phyloP scores from a whole-genome alignment of 176 grass and related monocot genomes.

The Eleusine indica region DNA sequence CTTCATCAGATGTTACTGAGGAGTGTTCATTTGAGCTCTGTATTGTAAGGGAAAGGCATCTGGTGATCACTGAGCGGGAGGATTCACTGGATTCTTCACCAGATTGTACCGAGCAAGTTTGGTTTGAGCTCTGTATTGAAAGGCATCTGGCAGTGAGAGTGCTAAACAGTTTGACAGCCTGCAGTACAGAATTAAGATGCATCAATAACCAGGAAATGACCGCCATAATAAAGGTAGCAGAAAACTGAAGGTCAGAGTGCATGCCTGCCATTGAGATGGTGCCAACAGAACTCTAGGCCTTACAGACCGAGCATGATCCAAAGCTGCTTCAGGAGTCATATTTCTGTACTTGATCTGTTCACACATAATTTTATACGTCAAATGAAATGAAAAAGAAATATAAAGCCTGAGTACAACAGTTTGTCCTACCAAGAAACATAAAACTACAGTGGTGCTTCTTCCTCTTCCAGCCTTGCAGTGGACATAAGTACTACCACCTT shows the following conservation, averaged over 20 bases:
- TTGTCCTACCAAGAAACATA: slow-evolving; percentile 79
- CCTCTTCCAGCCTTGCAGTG: slow-evolving; percentile 98
- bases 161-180: slow-evolving; percentile 78
- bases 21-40: slow-evolving; percentile 12
- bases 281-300: slow-evolving; percentile 75
- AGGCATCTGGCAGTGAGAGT: not conserved
- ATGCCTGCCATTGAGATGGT: slow-evolving; percentile 65
- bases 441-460: slow-evolving; percentile 80
- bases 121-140: slow-evolving; percentile 12
- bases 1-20: slow-evolving; percentile 11
- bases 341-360: slow-evolving; percentile 71
- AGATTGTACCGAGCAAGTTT: not conserved
- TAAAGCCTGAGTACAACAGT: not conserved
- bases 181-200: slow-evolving; percentile 10
- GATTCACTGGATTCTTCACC: slow-evolving; percentile 26
- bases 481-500: slow-evolving; percentile 70
- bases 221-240: not conserved
- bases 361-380: slow-evolving; percentile 6
- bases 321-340: slow-evolving; percentile 69
- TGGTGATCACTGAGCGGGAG: slow-evolving; percentile 1
- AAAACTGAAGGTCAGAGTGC: not conserved
- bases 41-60: slow-evolving; percentile 30
- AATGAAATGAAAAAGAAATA: not conserved
- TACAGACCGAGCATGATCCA: slow-evolving; percentile 62
- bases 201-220: not conserved